Base-by-base conservation (phyloP, 495 filamentous ascomycete genomes). In the Parmelia sp. region DNA sequence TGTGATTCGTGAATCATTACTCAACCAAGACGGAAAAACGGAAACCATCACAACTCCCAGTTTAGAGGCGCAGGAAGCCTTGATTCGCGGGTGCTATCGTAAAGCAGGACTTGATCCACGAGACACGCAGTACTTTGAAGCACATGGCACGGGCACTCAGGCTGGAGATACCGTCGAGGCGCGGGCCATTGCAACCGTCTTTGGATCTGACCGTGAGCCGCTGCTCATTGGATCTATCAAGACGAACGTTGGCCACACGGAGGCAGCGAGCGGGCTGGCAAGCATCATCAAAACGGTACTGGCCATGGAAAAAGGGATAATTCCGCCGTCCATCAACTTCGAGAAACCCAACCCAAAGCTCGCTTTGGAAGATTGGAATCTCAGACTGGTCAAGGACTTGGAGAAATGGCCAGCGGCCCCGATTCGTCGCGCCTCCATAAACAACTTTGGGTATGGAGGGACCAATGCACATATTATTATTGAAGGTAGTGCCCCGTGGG, bases 21-120 rank as follows among this genome's bases (percentile, higher is more conserved):
- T 66, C 14, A 78, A 78, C 29, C 73, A 86, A 65, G 84, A 88
- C 71, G 84, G 84, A 11, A 79, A 76, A 15, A 81, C 79, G 15
- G 51, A 62, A 15, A 77, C 76, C 7, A 77, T 80, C 47, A 76
- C 75, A 4, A 69, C 74, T 19, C 79, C 80, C 0, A 81, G 70
- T 57, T 59, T 40, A 8, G 55, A 66, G 19, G 73, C 72, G 1
- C 79, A 80, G 63, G 70, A 70, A 35, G 51, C 56, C 21, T 59
- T 83, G 0, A 80, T 83, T 17, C 69, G 74, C 0, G 71, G 77
- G 25, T 74, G 78, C 0, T 80, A 80, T 53, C 23, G n/a, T 4
- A 68, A 68, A 44, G 74, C 73, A 2, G 71, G 72, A 1, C 68
- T 83, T 0, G 56, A 69, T 21, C 57, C 75, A 25, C 25, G 49